Evolutionary conservation across 192 early-diverging fungal species (phyloP), one percentile per base, ranked within the genome.

Genomic region (Pilobolus umbonatus): DNA sequence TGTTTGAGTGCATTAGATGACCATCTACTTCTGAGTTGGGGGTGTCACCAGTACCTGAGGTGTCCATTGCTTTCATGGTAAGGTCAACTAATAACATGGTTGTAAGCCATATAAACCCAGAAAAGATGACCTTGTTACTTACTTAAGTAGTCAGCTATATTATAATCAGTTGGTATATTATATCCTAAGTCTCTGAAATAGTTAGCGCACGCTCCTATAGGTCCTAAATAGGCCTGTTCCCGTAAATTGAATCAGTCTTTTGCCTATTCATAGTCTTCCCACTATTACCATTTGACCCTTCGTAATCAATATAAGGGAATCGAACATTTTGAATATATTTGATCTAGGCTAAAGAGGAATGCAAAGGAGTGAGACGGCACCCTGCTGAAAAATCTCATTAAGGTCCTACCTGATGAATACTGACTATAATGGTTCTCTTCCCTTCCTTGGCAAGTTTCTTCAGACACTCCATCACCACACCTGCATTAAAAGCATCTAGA

Each of bases 381-480:
- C 7, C 26, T 10, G 29, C 47, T 2, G 12, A 9, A 48, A 28
- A 31, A 50, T 3, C 28, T 6, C 10, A 50, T 30, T 14, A 25
- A 11, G 14, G 15, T 3, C 78, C 50, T 36, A 82, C 81, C 67
- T 92, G 89, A 69, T 93, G 90, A 59, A 93, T 90, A 4, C 88
- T 93, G 53, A 88, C 79, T 5, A 92, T 72, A 22, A 90, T 78
- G 12, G 85, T 82, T 7, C 86, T 76, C n/a, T 79, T 75, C 31
- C 84, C 81, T 12, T 74, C 77, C 26, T 80, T 65, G 1, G 87
- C 85, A 34, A 92, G 64, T 17, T 74, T 68, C 26, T 81, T 75
- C 36, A 90, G 75, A 25, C 83, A 82, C 63, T 88, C 85, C 46
- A 92, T 82, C 1, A 92, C 90, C 75, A 88, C 89, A 64, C 83